Base-by-base conservation (phyloP, 2,329 filamentous ascomycete species). In the Rutstroemia sp. region DNA sequence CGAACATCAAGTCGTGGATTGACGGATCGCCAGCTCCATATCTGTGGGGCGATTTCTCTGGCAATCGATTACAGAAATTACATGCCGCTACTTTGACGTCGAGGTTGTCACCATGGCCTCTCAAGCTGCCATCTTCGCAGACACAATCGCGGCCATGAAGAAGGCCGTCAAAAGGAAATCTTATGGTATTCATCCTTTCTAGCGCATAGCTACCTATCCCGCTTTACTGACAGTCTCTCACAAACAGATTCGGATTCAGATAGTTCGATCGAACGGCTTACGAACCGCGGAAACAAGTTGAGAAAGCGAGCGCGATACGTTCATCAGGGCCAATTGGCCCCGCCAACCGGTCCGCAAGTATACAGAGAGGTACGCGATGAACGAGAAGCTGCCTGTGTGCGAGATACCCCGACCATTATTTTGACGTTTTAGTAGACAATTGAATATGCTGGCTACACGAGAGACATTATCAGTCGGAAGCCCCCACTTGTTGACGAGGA, bases 271-370 rank as follows among this genome's bases (percentile, higher is more conserved):
- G 79, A 85, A 59, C 78, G 80, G 64, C 81, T 80, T 64, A 86
- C 83, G 57, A 91, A 91, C 71, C 85, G 88, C 67, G 87, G 87
- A 59, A 83, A 90, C 71, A 92, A 92, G 70, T 77, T 92, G 47
- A 89, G 91, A 75, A 87, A 83, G 70, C 80, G 83, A 65, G 85
- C 88, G 46, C 80, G 83, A 63, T 88, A 88, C 68, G 80, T 87
- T 47, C 85, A 82, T 64, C 78, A 84, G 66, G 87, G 87, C 58
- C 83, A 86, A 65, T 76, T 91, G 61, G 82, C 86, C 45, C 79
- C 82, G 25, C 79, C 83, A 0, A 79, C 78, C 27, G 86, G 86
- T 2, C 82, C 84, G 45, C 79, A 83, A 63, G 79, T 82, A 12
- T 90, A 90, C 73, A 87, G 82, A 71, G 85, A 88, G 79, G 88